A percentile compares a stretch with the other conserved stretches of the same genome.
phyloP scores from a whole-genome alignment of 148 eudicot species.

The Rhododendron mucronatum region DNA sequence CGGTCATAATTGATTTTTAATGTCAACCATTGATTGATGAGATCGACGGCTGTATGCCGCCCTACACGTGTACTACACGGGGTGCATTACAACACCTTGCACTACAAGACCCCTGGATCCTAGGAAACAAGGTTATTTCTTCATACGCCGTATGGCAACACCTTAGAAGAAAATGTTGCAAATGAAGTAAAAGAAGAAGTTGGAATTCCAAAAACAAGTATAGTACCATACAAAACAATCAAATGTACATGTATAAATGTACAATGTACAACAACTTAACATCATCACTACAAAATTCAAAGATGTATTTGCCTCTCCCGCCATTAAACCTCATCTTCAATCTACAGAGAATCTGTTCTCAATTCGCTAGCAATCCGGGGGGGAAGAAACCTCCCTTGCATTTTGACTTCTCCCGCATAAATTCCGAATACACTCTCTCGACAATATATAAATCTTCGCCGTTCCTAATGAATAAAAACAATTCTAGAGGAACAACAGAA shows the following conservation, averaged over 20 bases:
- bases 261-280: not conserved
- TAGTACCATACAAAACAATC: not conserved
- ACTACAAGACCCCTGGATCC: no score
- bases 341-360: not conserved
- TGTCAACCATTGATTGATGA: no score
- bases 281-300: not conserved
- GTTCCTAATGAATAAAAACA: not conserved
- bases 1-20: no score
- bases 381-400: not conserved
- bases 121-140: no score
- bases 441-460: not conserved
- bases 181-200: not conserved
- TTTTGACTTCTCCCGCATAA: not conserved
- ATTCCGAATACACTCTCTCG: not conserved
- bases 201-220: not conserved
- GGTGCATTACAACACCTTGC: no score
- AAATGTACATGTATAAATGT: not conserved
- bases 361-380: not conserved
- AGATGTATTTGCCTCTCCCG: not conserved
- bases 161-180: not conserved
- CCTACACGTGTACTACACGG: no score
- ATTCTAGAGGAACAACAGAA: not conserved
- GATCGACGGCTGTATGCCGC: no score
- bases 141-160: not conserved
- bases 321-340: not conserved